Evolutionary conservation across 176 grass and related monocot genomes (phyloP).

Genomic region (Aechmea fasciata): DNA sequence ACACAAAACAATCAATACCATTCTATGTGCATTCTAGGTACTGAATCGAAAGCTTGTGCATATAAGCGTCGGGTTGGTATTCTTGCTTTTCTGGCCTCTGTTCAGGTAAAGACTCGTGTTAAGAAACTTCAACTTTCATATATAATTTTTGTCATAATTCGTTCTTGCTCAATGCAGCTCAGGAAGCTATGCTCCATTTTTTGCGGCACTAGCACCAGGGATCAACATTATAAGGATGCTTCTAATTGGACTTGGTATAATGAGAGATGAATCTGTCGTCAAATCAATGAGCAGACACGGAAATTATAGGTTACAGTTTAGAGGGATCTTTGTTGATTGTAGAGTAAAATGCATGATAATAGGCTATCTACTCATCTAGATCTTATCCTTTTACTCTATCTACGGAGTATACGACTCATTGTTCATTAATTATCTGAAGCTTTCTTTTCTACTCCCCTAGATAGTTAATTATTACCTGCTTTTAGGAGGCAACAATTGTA

Average conservation of each 20-base stretch:
- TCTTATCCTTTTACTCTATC: neutral
- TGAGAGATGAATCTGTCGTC: conserved; percentile 69
- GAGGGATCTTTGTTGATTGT: too few relatives aligned
- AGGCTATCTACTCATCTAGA: neutral
- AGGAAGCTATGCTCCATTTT: conserved; percentile 44
- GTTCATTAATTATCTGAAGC: too few relatives aligned
- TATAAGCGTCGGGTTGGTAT: conserved; percentile 47
- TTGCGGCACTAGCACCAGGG: conserved; percentile 37
- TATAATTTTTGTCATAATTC: neutral
- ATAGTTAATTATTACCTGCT: too few relatives aligned
- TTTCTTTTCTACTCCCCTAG: too few relatives aligned
- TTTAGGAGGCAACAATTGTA: neutral
- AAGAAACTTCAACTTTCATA: neutral
- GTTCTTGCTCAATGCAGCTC: conserved; percentile 30
- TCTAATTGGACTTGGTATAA: conserved; percentile 54
- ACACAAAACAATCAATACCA: neutral
- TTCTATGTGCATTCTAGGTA: conserved; percentile 40
- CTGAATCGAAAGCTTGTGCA: conserved; percentile 75
- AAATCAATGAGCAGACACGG: conserved; percentile 81
- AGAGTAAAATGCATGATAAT: too few relatives aligned
- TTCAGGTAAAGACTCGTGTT: conserved; percentile 49
- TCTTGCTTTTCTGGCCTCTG: conserved; percentile 63
- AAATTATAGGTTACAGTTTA: conserved; percentile 37
- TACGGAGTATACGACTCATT: too few relatives aligned
- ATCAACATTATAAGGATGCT: conserved; percentile 65